Percentiles rank a stretch among this genome's conserved stretches.
phyloP scores from a whole-genome alignment of 768 basidiomycete species.

The Russula ochroleuca region DNA sequence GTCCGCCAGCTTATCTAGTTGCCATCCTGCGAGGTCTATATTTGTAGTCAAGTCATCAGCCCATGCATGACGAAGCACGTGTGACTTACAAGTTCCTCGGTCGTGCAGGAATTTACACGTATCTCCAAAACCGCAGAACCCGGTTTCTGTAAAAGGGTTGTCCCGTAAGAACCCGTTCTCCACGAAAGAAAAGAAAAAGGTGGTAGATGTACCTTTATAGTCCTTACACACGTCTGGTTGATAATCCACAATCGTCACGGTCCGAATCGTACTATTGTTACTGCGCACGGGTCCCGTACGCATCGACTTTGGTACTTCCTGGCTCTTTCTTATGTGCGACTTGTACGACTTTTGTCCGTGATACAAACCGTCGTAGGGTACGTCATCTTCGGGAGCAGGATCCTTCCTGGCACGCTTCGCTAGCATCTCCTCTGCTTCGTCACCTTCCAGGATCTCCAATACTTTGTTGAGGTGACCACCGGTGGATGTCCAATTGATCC shows the following conservation, averaged over 20 bases:
- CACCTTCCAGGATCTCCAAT: slow-evolving; percentile 75
- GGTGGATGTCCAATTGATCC: slow-evolving; percentile 73
- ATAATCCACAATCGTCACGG: slow-evolving; percentile 94
- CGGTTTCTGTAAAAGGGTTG: slow-evolving; percentile 65
- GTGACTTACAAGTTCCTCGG: slow-evolving; percentile 80
- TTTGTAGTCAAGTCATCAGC: slow-evolving; percentile 5
- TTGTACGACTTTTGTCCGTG: slow-evolving; percentile 80
- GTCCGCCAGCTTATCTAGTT: slow-evolving; percentile 89
- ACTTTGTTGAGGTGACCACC: slow-evolving; percentile 72
- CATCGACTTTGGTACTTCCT: slow-evolving; percentile 85
- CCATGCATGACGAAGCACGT: slow-evolving; percentile 22
- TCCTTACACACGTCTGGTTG: slow-evolving; percentile 99
- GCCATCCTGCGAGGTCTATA: slow-evolving; percentile 95
- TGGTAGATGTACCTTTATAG: slow-evolving; percentile 77
- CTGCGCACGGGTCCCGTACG: slow-evolving; percentile 74
- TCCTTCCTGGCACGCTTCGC: slow-evolving; percentile 60
- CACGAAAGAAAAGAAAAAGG: neutral
- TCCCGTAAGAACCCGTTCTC: slow-evolving; percentile 7
- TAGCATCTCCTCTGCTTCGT: slow-evolving; percentile 72
- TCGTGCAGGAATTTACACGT: slow-evolving; percentile 99
- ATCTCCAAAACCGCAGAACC: slow-evolving; percentile 98
- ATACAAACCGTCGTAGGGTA: slow-evolving; percentile 82
- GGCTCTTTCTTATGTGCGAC: slow-evolving; percentile 73
- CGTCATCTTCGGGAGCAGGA: slow-evolving; percentile 53
- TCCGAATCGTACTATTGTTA: slow-evolving; percentile 74